Evolutionary conservation across 805 yeast species (phyloP).

Genomic region (Starmerella vitae): DNA sequence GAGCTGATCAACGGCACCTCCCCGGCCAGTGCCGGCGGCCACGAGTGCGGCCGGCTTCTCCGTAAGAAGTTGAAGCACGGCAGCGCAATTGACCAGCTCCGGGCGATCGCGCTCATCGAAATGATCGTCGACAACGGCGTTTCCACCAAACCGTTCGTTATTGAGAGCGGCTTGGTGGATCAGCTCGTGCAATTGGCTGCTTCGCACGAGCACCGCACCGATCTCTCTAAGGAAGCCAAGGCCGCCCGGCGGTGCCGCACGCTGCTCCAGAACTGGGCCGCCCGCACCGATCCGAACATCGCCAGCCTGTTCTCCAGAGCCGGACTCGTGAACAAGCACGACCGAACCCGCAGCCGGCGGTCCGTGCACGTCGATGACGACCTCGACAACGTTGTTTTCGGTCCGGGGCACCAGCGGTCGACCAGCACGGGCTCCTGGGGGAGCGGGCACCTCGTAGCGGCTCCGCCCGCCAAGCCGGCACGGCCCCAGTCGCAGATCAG

Average conservation of each 20-base stretch:
- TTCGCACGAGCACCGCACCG: conserved; percentile 10
- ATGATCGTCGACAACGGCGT: conserved; percentile 40
- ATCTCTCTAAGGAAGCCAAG: conserved; percentile 13
- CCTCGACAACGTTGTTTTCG: conserved; percentile 10
- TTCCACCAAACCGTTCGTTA: conserved; percentile 15
- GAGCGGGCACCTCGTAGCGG: background rate
- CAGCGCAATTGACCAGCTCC: conserved; percentile 43
- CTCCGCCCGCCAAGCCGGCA: background rate
- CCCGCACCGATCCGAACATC: conserved; percentile 14
- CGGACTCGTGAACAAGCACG: conserved; percentile 9
- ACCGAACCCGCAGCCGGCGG: conserved; percentile 5
- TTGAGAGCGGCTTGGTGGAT: conserved; percentile 20
- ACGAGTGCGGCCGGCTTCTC: conserved; percentile 82
- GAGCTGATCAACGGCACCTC: conserved; percentile 36
- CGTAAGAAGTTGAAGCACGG: conserved; percentile 86
- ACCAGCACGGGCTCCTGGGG: background rate
- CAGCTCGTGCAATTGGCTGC: conserved; percentile 38
- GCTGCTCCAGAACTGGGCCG: conserved; percentile 55
- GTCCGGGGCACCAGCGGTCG: background rate
- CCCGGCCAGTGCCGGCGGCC: conserved; percentile 30
- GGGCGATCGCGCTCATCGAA: conserved; percentile 55
- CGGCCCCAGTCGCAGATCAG: background rate
- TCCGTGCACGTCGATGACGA: conserved; percentile 15
- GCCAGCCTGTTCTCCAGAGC: conserved; percentile 9
- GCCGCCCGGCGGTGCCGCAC: conserved; percentile 38